Evolutionary conservation across 441 rosid species (phyloP).

Genomic region (Euphorbia schlechtendalii): DNA sequence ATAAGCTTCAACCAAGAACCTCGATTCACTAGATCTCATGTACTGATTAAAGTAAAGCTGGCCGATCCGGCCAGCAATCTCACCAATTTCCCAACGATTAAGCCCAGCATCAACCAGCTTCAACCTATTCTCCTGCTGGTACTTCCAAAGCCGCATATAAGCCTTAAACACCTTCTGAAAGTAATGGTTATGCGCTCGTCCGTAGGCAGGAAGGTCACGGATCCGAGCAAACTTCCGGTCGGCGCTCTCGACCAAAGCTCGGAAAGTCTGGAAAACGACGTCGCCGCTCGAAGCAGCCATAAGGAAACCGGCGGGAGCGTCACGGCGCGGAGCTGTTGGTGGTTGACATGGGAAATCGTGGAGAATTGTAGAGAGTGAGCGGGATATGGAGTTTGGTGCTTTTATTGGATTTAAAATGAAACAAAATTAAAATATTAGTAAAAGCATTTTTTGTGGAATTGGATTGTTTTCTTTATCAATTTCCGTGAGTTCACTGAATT

Average conservation of each 20-base stretch:
- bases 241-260: conserved; percentile 68
- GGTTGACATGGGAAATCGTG: conserved; percentile 28
- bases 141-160: conserved; percentile 89
- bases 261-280: conserved; percentile 47
- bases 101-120: conserved; percentile 64
- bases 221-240: conserved; percentile 82
- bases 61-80: conserved; percentile 98
- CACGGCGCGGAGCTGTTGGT: conserved; percentile 25
- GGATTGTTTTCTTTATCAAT: not conserved
- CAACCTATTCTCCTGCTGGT: conserved; percentile 73
- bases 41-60: conserved; percentile 91
- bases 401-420: no score
- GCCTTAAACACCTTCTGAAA: conserved; percentile 87
- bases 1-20: conserved; percentile 76
- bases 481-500: conserved; percentile 10
- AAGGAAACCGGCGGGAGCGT: not conserved
- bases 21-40: conserved; percentile 80
- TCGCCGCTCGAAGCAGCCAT: conserved; percentile 37
- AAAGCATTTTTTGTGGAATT: not conserved
- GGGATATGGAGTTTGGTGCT: no score
- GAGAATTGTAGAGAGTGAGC: conserved; percentile 2
- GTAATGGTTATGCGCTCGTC: conserved; percentile 43
- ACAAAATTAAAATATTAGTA: no score
- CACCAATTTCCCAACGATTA: conserved; percentile 94
- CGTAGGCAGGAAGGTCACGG: conserved; percentile 70